Evolutionary conservation across 768 basidiomycete species (phyloP), one percentile per base, ranked within the genome.

Genomic region (Thelephora aurantiotincta): DNA sequence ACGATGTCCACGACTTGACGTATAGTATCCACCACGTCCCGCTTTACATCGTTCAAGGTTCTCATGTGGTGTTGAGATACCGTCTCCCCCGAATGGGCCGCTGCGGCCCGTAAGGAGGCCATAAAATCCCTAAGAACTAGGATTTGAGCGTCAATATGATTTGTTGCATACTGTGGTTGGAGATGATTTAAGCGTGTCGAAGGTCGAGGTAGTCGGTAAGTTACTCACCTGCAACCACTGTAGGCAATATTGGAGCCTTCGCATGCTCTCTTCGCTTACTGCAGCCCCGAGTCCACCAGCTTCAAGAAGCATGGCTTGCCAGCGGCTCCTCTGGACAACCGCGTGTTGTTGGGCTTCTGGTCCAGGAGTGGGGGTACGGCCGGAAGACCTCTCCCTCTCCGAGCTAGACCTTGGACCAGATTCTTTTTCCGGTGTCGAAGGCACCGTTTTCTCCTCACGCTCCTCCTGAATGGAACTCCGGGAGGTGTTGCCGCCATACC

Each of bases 231-330:
- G 82, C 14, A 94, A 68, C 88, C 89, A 93, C 49, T 87, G 77
- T 23, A 94, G 60, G 63, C 86, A 90, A 58, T 92, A 93, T 59
- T 80, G 79, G 35, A 94, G 63, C 46, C 84, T 70, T 48, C 85
- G 70, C 83, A 94, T 85, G 57, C 81, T 90, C 62, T 93, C 91
- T 52, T 92, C 89, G 60, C 88, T 90, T 30, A 93, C 69, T 6
- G 91, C 90, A 0, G 86, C 88, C 49, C 88, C 76, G 33, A 94
- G 69, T 0, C 90, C 90, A 12, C 90, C 88, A 2, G 88, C 90
- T 63, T 93, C 90, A 19, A 83, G 68, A 35, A 93, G 65, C 22
- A 92, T 74, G 0, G 82, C 75, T 55, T 91, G 88, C 89, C 86
- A 90, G 36, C 84, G 69, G 60, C 83, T 83, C n/a, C 88, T 73